Base-by-base conservation (phyloP, 1,284 basidiomycete species). In the Ganoderma boninense region DNA sequence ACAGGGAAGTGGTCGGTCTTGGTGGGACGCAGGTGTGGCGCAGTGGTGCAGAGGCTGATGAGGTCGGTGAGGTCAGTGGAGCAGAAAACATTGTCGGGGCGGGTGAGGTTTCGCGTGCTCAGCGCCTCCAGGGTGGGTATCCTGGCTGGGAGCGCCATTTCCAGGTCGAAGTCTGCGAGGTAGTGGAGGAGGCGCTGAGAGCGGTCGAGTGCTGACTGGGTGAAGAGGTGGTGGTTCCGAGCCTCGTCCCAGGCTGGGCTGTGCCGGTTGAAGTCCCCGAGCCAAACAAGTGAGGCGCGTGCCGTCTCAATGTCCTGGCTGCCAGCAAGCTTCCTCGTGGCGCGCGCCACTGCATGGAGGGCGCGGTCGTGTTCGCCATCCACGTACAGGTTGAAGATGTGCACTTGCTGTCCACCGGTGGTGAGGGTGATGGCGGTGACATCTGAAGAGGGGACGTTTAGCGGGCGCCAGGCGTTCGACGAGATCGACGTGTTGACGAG, bases 251-350 rank as follows among this genome's bases (percentile, higher is more conserved):
- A 89, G 0, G 82, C 35, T 0, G 82, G 84, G 76, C 87, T 84
- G 73, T 89, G 86, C 0, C 82, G 74, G 76, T 87, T 88, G 80
- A 87, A 87, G 75, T 88, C 85, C 0, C 85, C 86, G 0, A 80
- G 71, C 82, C 82, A 84, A 3, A 84, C 69, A 20, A 80, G 61
- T 18, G 77, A 73, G 16, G 60, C 54, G 3, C 4, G 2, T 14
- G 26, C 42, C 11, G 8, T 60, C 44, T 16, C 56, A 64, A 7
- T 7, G n/a, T 26, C 61, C 1, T 66, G n/a, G n/a, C n/a, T n/a
- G n/a, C n/a, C n/a, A n/a, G 42, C 46, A 18, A 8, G 44, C 13
- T 6, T 29, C 4, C 26, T 6, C 43, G 60, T 0, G 20, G 52
- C n/a, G n/a, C n/a, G n/a, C 26, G 66, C 52, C 0, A 80, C 62